phyloP scores from a whole-genome alignment of 495 filamentous ascomycete species.

The Podospora pseudoanserina region DNA sequence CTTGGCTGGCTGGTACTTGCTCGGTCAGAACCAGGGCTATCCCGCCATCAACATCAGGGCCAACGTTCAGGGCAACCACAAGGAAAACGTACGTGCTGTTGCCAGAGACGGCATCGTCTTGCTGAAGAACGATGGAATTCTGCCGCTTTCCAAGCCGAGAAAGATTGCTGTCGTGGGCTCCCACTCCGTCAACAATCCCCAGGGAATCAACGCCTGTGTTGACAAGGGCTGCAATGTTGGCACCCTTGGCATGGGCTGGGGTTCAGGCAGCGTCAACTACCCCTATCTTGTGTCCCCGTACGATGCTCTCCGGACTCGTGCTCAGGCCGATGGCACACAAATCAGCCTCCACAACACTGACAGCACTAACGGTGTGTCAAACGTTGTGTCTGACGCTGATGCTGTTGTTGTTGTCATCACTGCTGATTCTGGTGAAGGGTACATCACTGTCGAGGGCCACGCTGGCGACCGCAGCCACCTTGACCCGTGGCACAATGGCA shows the following conservation, averaged over 20 bases:
- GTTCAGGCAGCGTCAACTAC: conserved; percentile 54
- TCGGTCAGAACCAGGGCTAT: conserved; percentile 51
- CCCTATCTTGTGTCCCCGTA: conserved; percentile 56
- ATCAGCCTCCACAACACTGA: conserved; percentile 53
- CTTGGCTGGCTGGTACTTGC: conserved; percentile 52
- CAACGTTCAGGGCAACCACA: conserved; percentile 52
- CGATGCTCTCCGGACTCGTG: conserved; percentile 50
- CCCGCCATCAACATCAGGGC: conserved; percentile 48
- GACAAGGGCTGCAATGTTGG: conserved; percentile 61
- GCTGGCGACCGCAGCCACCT: conserved; percentile 62
- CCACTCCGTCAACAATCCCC: conserved; percentile 64
- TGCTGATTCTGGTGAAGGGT: conserved; percentile 63
- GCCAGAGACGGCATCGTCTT: conserved; percentile 66
- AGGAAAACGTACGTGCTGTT: conserved; percentile 55
- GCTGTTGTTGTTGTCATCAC: conserved; percentile 65
- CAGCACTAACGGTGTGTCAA: conserved; percentile 43
- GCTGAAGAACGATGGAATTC: conserved; percentile 65
- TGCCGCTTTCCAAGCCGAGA: conserved; percentile 58
- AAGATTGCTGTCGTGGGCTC: conserved; percentile 69
- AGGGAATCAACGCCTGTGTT: conserved; percentile 48
- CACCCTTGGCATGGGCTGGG: conserved; percentile 60
- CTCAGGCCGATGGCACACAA: conserved; percentile 45
- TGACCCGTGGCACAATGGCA: conserved; percentile 71
- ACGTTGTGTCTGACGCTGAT: conserved; percentile 52
- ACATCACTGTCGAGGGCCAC: conserved; percentile 58